Percentiles rank a stretch among this genome's conserved stretches.
Conservation (phyloP, 106 monocot genomes). For the Iris macrosiphon region DNA sequence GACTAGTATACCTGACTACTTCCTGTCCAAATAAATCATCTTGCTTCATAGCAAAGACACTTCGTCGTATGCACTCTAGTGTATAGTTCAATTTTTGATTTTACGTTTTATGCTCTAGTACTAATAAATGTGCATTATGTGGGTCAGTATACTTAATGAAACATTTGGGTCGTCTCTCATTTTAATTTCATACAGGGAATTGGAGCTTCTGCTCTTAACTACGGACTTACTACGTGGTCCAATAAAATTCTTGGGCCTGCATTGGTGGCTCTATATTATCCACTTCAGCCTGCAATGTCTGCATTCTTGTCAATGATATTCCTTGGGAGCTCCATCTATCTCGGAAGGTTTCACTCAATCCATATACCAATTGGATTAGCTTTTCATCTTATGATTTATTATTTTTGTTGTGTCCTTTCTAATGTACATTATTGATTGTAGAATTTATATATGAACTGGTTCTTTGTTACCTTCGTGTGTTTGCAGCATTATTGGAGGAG, state of each 20-base stretch:
- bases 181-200: slow-evolving; percentile 35
- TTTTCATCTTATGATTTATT: background rate
- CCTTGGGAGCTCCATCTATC: slow-evolving; percentile 70
- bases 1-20: too few relatives aligned
- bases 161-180: background rate
- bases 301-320: slow-evolving; percentile 68
- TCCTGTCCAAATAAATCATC: too few relatives aligned
- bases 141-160: background rate
- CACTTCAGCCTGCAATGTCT: slow-evolving; percentile 79
- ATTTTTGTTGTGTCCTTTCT: background rate
- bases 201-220: slow-evolving; percentile 60
- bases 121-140: background rate
- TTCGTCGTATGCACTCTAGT: too few relatives aligned
- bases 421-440: background rate
- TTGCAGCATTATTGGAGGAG: slow-evolving; percentile 54
- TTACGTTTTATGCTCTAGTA: too few relatives aligned
- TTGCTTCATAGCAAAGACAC: too few relatives aligned
- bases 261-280: slow-evolving; percentile 72
- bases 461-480: background rate
- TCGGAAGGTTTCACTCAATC: slow-evolving; percentile 62
- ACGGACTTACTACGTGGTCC: slow-evolving; percentile 68
- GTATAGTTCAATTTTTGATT: too few relatives aligned
- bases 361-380: background rate
- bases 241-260: slow-evolving; percentile 84
- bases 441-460: background rate